Evolutionary conservation across 768 basidiomycete genomes (phyloP).

Genomic region (Hypholoma sublateritium): DNA sequence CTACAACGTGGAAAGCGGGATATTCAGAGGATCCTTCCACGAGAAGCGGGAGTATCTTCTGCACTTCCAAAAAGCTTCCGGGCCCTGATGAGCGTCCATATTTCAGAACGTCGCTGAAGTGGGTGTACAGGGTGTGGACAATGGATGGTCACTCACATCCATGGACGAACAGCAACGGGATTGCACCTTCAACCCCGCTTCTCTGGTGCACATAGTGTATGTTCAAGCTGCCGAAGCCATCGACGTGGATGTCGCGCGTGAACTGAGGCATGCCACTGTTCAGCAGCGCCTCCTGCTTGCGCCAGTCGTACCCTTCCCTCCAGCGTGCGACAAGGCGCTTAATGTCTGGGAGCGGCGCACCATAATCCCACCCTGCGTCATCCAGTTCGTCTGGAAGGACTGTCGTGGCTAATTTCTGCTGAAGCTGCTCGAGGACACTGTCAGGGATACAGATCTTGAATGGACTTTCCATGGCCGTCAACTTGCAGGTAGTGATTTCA

Average conservation of each 20-base stretch:
- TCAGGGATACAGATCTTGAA: slow-evolving; percentile 52
- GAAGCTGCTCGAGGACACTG: slow-evolving; percentile 36
- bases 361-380: slow-evolving; percentile 50
- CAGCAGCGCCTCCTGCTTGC: slow-evolving; percentile 45
- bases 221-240: slow-evolving; percentile 40
- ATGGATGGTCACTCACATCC: slow-evolving; percentile 39
- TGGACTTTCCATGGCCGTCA: slow-evolving; percentile 26
- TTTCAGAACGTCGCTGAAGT: background rate
- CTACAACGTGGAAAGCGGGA: slow-evolving; percentile 65
- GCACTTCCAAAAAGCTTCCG: slow-evolving; percentile 55
- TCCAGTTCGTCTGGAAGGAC: slow-evolving; percentile 59
- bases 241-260: slow-evolving; percentile 49
- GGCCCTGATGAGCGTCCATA: slow-evolving; percentile 50
- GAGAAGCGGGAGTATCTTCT: slow-evolving; percentile 57
- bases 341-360: slow-evolving; percentile 48
- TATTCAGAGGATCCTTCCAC: slow-evolving; percentile 38
- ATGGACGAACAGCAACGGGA: slow-evolving; percentile 46
- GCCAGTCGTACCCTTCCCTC: slow-evolving; percentile 56
- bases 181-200: slow-evolving; percentile 42
- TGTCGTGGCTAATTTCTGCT: slow-evolving; percentile 44
- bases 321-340: slow-evolving; percentile 46
- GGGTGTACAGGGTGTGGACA: background rate
- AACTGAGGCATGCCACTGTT: slow-evolving; percentile 57
- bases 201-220: slow-evolving; percentile 62
- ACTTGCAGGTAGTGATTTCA: background rate